A percentile compares a stretch with the other conserved stretches of the same genome.
These are phyloP conservation scores for Zygosaccharomyces sapae DNA, from an alignment of 1,139 yeast species.

Conservation along the genomic window DNA sequence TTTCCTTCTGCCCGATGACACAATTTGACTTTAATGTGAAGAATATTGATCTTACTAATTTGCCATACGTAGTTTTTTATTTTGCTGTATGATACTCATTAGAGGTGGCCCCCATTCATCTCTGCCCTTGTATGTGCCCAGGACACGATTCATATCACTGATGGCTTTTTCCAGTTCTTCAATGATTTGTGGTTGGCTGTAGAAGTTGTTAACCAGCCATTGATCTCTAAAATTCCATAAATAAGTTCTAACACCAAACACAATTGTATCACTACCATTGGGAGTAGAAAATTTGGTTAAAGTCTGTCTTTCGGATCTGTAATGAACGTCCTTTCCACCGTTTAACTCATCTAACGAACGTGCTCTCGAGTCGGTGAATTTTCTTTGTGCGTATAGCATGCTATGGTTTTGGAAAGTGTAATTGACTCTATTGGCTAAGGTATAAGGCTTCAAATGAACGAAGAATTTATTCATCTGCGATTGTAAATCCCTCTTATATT, in stretches of 20 bases:
- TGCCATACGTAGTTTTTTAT: conserved; percentile 4
- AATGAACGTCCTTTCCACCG: conserved; percentile 51
- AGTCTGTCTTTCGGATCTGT: conserved; percentile 65
- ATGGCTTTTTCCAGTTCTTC: conserved; percentile 54
- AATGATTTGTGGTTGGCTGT: conserved; percentile 14
- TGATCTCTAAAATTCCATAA: conserved; percentile 58
- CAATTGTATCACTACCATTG: conserved; percentile 46
- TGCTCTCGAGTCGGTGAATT: conserved; percentile 34
- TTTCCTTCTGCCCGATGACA: conserved; percentile 24
- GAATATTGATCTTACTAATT: conserved; percentile 27
- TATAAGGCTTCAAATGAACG: conserved; percentile 52
- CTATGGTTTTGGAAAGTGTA: conserved; percentile 75
- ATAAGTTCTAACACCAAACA: conserved; percentile 64
- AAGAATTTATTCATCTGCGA: conserved; percentile 76
- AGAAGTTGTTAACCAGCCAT: conserved; percentile 38
- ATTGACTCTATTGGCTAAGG: conserved; percentile 68
- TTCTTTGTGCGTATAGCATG: conserved; percentile 39
- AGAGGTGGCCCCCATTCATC: conserved; percentile 62
- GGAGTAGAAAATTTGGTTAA: conserved; percentile 48
- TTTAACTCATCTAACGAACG: conserved; percentile 31
- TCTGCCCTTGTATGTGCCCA: conserved; percentile 57
- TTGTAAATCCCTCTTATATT: conserved; percentile 60
- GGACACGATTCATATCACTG: conserved; percentile 52
- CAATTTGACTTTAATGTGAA: conserved; percentile 27
- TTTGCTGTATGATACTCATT: conserved; percentile 12